A percentile compares a stretch with the other conserved stretches of the same genome.
Evolutionary conservation across 169 alveolate species (phyloP).

Genomic region (Eimeria acervulina): DNA sequence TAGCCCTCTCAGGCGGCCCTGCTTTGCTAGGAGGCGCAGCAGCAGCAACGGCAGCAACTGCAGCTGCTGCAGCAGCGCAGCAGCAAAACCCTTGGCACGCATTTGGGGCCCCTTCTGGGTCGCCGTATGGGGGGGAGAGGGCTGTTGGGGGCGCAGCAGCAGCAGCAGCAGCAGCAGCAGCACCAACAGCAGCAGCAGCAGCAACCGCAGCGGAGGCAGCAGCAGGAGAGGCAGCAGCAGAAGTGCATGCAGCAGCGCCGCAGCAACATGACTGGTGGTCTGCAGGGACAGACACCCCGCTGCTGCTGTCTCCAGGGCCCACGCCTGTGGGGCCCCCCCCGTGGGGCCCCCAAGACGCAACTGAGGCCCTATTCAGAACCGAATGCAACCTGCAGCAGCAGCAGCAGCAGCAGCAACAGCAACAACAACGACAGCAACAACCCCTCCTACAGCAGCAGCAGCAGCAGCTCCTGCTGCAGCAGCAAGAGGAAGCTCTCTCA

Average conservation of each 20-base stretch:
- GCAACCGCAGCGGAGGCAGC: too few species aligned
- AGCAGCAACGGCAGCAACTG: too few species aligned
- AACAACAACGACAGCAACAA: background rate
- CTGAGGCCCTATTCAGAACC: background rate
- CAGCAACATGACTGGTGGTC: conserved; percentile 18
- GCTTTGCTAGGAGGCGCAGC: background rate
- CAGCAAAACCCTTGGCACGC: conserved; percentile 14
- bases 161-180: too few species aligned
- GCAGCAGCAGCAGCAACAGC: conserved; percentile 14
- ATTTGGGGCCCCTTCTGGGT: background rate
- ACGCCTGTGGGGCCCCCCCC: background rate
- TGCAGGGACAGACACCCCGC: background rate
- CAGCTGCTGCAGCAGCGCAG: background rate
- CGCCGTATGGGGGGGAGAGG: background rate
- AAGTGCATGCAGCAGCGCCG: background rate
- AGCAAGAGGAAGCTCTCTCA: background rate
- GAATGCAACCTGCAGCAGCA: conserved; percentile 20
- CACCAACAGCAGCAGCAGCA: too few species aligned
- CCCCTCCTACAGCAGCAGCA: background rate
- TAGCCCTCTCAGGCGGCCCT: too few species aligned
- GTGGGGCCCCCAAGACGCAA: background rate
- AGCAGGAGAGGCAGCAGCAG: too few species aligned
- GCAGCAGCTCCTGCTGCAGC: conserved; percentile 6
- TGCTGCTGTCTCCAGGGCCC: conserved; percentile 49
- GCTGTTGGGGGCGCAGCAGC: too few species aligned